phyloP scores from a whole-genome alignment of 2,329 filamentous ascomycete genomes.

The Diaporthe helianthi region DNA sequence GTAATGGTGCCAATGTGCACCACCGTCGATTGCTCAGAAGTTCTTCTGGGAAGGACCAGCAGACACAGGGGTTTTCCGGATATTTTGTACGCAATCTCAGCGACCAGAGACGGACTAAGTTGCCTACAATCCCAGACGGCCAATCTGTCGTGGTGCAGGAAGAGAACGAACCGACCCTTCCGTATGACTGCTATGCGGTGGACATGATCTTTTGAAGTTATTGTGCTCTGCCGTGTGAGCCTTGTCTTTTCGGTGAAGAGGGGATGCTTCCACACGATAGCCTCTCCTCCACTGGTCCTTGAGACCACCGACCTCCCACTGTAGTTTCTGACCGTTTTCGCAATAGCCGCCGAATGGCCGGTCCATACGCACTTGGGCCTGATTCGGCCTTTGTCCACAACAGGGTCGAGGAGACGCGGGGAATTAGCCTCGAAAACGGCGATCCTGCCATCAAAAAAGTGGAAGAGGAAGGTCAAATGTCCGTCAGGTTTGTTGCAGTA shows the following conservation, averaged over 20 bases:
- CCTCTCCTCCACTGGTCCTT: constrained; percentile 78
- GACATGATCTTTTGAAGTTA: constrained; percentile 74
- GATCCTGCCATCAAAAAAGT: constrained; percentile 86
- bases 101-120: constrained; percentile 64
- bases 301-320: constrained; percentile 83
- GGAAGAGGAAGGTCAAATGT: constrained; percentile 75
- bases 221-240: constrained; percentile 71
- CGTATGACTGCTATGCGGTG: constrained; percentile 81
- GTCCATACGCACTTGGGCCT: constrained; percentile 75
- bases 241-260: constrained; percentile 57
- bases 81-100: constrained; percentile 63
- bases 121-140: constrained; percentile 81
- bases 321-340: constrained; percentile 86
- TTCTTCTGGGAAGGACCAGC: constrained; percentile 71
- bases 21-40: constrained; percentile 61
- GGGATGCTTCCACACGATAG: constrained; percentile 81
- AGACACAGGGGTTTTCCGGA: constrained; percentile 80
- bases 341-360: constrained; percentile 80
- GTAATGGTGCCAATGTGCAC: constrained; percentile 84
- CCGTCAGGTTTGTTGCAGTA: constrained; percentile 73
- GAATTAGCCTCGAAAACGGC: constrained; percentile 82
- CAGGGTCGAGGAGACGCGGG: constrained; percentile 80
- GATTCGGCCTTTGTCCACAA: constrained; percentile 66
- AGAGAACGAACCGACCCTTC: constrained; percentile 81
- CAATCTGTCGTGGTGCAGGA: constrained; percentile 74